Base-by-base conservation (phyloP, 2,329 filamentous ascomycete genomes). In the Rutstroemia sydowiana region DNA sequence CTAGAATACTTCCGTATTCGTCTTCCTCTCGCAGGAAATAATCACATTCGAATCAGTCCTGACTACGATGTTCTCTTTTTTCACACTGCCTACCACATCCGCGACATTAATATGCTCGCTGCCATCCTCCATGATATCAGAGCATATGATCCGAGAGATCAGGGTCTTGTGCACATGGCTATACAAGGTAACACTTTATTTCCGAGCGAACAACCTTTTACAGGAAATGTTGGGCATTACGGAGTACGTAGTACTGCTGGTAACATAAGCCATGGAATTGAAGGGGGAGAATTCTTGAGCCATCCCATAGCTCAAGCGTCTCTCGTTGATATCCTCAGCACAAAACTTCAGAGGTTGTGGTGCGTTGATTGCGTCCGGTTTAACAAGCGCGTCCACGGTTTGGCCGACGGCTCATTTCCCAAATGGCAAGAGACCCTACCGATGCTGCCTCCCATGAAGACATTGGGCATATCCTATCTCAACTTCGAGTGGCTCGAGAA, bases 81-180 rank as follows among this genome's bases (percentile, higher is more conserved):
- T 20, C 31, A 46, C 31, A 5, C 18, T 23, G 18, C 5, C 11
- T 2, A 28, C 20, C 4, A 46, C 1, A 36, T 21, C 7, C 8
- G 44, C 13, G 30, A 34, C 4, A 34, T 20, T 9, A 26, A 36
- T 34, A 23, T 46, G 18, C 20, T 46, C 21, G 44, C 44, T 36
- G 30, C 30, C 13, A 46, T 46, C 6, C 18, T 46, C n/a, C 44
- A 46, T 46, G 44, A 46, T 46, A 8, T 46, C 18, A 36, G 31
- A 36, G 44, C 44, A 18, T 37, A 37, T 4, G 44, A 46, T 36
- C 44, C 44, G 3, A 46, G 23, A 16, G 13, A 37, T 23, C 11
- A 13, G 10, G 44, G 44, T 36, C 13, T 46, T 21, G 36, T 23
- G 14, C 44, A 46, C 11, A 5, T 46, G 13, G 44, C 31, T 5